Evolutionary conservation across 208 protist species (phyloP), one percentile per base, ranked within the genome.

Genomic region (Leishmania amazonensis): DNA sequence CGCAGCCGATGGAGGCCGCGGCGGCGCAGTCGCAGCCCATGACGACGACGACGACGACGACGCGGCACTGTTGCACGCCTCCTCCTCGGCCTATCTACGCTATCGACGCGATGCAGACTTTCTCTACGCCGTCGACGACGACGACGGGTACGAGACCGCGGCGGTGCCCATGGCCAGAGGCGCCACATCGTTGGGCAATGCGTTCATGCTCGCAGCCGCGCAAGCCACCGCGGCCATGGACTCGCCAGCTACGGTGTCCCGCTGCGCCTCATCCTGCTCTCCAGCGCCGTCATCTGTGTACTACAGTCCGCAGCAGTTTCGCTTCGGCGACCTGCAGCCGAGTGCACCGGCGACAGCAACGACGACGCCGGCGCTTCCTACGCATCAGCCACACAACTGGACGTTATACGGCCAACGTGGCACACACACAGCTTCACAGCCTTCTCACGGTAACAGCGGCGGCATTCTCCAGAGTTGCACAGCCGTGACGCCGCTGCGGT

Each of bases 261-360:
- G 40, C 72, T 75, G 11, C 49, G 24, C 31, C 49, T 75, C 49
- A 7, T 17, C 31, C 49, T 49, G 13, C 47, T 60, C 72, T 5
- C 21, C 72, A 31, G n/a, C 51, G 38, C 8, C 60, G 21, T 79
- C 77, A n/a, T 85, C 82, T 1, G 24, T 42, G 60, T 85, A 85
- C 72, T 85, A 35, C 82, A 85, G 82, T 5, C 82, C 82, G 28
- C 82, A 85, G 64, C 77, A 70, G 72, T 42, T 81, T 3, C 72
- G 24, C 75, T 6, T 31, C 5, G 42, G 49, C 35, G 68, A 80
- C 35, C 35, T 19, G 17, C 31, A 40, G 42, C 58, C 49, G 57
- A 54, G 70, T 28, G 21, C 74, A 24, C 24, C 35, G 11, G 40
- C 38, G 72, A 58, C 51, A 38, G 51, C 72, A 19, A 75, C 49